Evolutionary conservation across 805 yeast species (phyloP), one percentile per base, ranked within the genome.

Genomic region (Hanseniaspora singularis): DNA sequence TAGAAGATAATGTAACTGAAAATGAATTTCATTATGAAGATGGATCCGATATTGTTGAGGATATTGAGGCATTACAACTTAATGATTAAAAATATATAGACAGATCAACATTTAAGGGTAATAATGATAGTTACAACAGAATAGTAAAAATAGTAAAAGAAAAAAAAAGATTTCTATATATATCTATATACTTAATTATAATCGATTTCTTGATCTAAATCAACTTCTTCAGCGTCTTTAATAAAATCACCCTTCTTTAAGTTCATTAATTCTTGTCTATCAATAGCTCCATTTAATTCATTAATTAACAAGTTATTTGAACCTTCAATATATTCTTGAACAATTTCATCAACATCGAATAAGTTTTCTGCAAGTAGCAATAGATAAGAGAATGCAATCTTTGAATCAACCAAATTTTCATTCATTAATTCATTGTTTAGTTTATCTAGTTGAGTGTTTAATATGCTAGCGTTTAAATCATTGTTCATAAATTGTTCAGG

Each of bases 221-320:
- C 57, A 12, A 57, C 58, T 14, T 58, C 65, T 12, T 64, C 71
- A 23, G 61, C 70, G 33, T 64, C 67, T 5, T 64, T 68, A 41
- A 59, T 59, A 32, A 57, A 58, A 34, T 69, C 70, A 37, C 63
- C 65, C 34, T 57, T 63, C 55, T 51, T 61, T 51, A 53, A 55
- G 54, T 47, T 53, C 43, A 57, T 52, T 32, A 63, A 46, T 38
- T 60, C 61, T 15, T 51, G 39, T 15, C 52, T 39, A 62, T 64
- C 75, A 20, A 68, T 55, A 1, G 75, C 74, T 10, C 85, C 87
- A 2, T 89, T 94, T 32, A 82, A 61, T 49, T 70, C 74, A 3
- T 61, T 52, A 49, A 79, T 62, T 7, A 61, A 52, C 45, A 86
- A 58, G 57, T 82, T 94, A 6, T 69, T 70, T 46, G 80, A 82